Percentiles rank a stretch among this genome's conserved stretches.
Evolutionary conservation across 176 grass and related monocot genomes (phyloP).

Genomic region (Miscanthus lutarioriparius): DNA sequence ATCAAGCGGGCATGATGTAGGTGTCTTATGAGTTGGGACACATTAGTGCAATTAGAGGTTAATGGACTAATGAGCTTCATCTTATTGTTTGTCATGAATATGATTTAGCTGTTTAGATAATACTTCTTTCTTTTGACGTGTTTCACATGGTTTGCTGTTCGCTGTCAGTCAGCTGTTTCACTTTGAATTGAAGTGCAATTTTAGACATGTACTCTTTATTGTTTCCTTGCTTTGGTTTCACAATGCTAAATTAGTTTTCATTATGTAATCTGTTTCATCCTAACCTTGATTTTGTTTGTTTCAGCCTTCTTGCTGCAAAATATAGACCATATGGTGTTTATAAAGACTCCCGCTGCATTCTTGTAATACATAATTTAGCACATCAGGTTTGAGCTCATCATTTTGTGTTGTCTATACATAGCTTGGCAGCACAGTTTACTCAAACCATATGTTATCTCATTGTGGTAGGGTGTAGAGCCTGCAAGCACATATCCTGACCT

Average conservation of each 20-base stretch:
- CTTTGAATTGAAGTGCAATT: background rate
- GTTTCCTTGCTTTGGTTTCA: background rate
- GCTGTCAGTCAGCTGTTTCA: background rate
- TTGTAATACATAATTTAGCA: constrained; percentile 95
- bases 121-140: constrained; percentile 2
- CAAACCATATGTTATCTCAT: constrained; percentile 17
- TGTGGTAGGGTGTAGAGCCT: constrained; percentile 80
- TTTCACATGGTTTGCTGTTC: constrained; percentile 20
- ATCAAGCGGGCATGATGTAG: background rate
- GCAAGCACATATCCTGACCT: constrained; percentile 83
- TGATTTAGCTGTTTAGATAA: background rate
- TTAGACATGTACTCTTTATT: background rate
- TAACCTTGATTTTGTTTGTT: constrained; percentile 31
- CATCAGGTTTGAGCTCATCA: constrained; percentile 74
- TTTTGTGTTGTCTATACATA: constrained; percentile 3
- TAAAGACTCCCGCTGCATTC: constrained; percentile 76
- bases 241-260: constrained; percentile 26
- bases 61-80: constrained; percentile 12
- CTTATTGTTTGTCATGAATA: background rate
- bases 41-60: background rate
- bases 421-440: background rate
- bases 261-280: constrained; percentile 7
- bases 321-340: constrained; percentile 95
- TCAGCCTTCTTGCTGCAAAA: constrained; percentile 84
- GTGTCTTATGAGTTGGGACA: constrained; percentile 3